A percentile compares a stretch with the other conserved stretches of the same genome.
Evolutionary conservation across 2,329 filamentous ascomycete genomes (phyloP).

Genomic region (Penicillium sp.): DNA sequence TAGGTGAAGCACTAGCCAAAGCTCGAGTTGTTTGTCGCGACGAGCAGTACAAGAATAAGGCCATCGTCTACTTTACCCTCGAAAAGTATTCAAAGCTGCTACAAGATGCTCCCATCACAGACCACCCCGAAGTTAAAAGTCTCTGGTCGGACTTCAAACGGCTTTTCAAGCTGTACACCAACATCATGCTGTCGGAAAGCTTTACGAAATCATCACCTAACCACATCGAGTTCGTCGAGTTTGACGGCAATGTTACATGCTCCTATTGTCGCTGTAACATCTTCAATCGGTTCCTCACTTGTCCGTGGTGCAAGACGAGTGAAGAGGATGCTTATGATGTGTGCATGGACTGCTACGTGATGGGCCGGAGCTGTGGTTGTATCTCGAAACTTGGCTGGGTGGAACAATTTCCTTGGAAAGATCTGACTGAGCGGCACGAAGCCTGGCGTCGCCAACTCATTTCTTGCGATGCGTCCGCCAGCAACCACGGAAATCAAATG

Average conservation of each 20-base stretch:
- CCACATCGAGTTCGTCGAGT: conserved; percentile 69
- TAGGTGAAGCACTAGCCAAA: conserved; percentile 82
- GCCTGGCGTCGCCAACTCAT: conserved; percentile 76
- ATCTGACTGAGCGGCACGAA: conserved; percentile 73
- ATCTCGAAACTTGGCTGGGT: conserved; percentile 83
- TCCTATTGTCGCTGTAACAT: conserved; percentile 95
- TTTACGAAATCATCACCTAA: conserved; percentile 60
- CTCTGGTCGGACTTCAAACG: conserved; percentile 78
- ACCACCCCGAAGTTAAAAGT: conserved; percentile 57
- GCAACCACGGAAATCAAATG: conserved; percentile 55
- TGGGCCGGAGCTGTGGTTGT: conserved; percentile 89
- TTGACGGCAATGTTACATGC: conserved; percentile 88
- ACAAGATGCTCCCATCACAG: conserved; percentile 50
- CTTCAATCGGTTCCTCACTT: conserved; percentile 94
- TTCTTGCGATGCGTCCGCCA: conserved; percentile 36
- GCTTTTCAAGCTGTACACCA: conserved; percentile 72
- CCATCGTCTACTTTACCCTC: conserved; percentile 84
- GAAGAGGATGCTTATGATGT: conserved; percentile 87
- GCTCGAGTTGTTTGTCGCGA: conserved; percentile 90
- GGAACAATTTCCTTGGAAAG: conserved; percentile 84
- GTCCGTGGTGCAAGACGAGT: conserved; percentile 70
- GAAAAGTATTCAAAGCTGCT: conserved; percentile 66
- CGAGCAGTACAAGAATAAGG: conserved; percentile 98
- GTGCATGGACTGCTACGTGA: conserved; percentile 97
- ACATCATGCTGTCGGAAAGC: conserved; percentile 78